Base-by-base conservation (phyloP, 495 filamentous ascomycete species). In the Tuber aestivum region DNA sequence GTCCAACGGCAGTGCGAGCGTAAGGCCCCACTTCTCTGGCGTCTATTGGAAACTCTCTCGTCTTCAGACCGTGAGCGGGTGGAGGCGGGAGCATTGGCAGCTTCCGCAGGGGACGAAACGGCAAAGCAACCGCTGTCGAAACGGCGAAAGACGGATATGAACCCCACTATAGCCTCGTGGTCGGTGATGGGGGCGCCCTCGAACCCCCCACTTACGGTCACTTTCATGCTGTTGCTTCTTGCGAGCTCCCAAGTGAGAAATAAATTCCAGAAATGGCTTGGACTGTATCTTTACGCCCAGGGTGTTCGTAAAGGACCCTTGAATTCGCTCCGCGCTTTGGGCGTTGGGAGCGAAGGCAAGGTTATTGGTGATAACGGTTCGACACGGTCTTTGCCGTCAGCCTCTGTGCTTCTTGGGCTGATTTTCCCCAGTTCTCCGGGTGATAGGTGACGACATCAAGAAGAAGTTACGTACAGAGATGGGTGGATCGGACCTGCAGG, bases 281-380 rank as follows among this genome's bases (percentile, higher is more conserved):
- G 78, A n/a, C 27, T 79, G 37, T 79, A 79, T 76, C 40, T 79
- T 9, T 79, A 79, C 70, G 78, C 78, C 18, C 78, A 79, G 35
- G 78, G 78, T 7, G 78, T 79, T 42, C 77, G 78, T 42, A 79
- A 79, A 20, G 78, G 78, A 12, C 78, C 78, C 16, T 73, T 79
- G 41, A 79, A 79, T 50, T 79, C 78, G 1, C 56, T 79, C n/a
- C 78, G 78, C 21, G 78, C 78, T 38, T 70, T 79, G 40, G 78
- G 78, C 7, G 78, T 79, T 9, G 78, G 78, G 21, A 79, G 78
- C n/a, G 78, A 79, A 70, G 78, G 78, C 41, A 79, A 79, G 70
- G 78, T 79, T 72, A 79, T 79, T 18, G 78, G 78, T 16, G 78
- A 79, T 73, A 79, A 79, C 16, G 78, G 78, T 79, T 79, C 41